Conservation (phyloP, 805 yeast genomes). For the Nakazawaea wyomingensis region DNA sequence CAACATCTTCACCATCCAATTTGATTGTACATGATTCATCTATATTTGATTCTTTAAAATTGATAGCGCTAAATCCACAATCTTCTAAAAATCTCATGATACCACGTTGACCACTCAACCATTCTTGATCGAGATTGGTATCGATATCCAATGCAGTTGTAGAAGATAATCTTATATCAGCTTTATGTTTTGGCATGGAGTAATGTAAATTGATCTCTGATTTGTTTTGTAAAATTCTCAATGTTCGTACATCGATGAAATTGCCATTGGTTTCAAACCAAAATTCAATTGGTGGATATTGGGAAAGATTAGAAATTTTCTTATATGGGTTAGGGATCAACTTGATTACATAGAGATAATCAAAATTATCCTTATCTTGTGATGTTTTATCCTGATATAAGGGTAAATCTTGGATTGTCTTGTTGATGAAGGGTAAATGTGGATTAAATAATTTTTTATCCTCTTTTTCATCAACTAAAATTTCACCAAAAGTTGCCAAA, state of each 20-base stretch:
- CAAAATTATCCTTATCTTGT: constrained; percentile 17
- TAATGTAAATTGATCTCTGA: constrained; percentile 3
- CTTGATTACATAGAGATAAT: constrained; percentile 23
- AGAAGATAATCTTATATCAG: constrained; percentile 10
- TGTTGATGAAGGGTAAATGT: constrained; percentile 11
- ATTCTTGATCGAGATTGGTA: constrained; percentile 17
- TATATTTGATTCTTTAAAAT: constrained; percentile 8
- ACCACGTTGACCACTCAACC: constrained; percentile 39
- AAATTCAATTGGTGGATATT: constrained; percentile 26
- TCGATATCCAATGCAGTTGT: constrained; percentile 3
- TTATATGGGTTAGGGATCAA: constrained; percentile 27
- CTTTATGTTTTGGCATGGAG: constrained; percentile 7
- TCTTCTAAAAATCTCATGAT: constrained; percentile 30
- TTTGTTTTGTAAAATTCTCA: constrained; percentile 1
- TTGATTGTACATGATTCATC: constrained; percentile 1
- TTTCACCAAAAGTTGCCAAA: constrained; percentile 6
- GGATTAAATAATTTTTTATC: constrained; percentile 5
- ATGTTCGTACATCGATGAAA: constrained; percentile 3
- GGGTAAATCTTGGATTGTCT: constrained; percentile 2
- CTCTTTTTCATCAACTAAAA: constrained; percentile 1
- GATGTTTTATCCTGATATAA: constrained; percentile 12
- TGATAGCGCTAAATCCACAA: constrained; percentile 2
- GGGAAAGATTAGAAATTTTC: constrained; percentile 18
- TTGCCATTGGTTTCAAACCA: constrained; percentile 23
- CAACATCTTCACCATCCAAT: constrained; percentile 3